Base-by-base conservation (phyloP, 805 yeast species). In the Zygotorulaspora sp. region DNA sequence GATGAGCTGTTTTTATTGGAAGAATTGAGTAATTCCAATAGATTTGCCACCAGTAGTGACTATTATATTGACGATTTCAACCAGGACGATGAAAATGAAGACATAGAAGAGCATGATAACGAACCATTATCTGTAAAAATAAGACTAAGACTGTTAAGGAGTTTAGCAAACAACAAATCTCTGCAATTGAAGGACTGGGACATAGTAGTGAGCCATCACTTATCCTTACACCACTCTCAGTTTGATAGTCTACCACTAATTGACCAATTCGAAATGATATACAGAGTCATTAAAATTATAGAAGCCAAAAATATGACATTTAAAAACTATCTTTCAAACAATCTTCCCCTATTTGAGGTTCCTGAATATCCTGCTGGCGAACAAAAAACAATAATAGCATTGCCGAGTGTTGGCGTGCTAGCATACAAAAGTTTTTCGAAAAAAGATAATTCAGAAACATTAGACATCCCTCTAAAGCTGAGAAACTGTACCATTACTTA, bases 261-360 rank as follows among this genome's bases (percentile, higher is more conserved):
- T 16, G 46, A 55, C 26, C 59, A 58, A 36, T 61, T 62, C 25
- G 44, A 55, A 23, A 46, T 52, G 3, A 21, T 57, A 6, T 53
- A 52, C 38, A 41, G 49, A 13, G 38, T 60, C 11, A 42, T 60
- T 16, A 60, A 57, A 40, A 32, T 48, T n/a, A 50, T 57, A 26
- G 65, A 62, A 43, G 41, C 43, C 14, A 58, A 52, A 35, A 58
- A 46, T 39, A 39, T 52, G 32, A 50, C 48, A 3, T 53, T 61
- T 32, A 55, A 49, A 37, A 57, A 54, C 29, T 60, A 58, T 35
- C 24, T 61, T n/a, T 37, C 39, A 14, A 53, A 47, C 34, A 54
- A 62, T 35, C 34, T 51, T 34, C 48, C 51, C 15, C 29, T 53
- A 25, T 62, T 57, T 30, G 50, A 58, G 20, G 55, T 50, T 39